Base-by-base conservation (phyloP, 2,329 filamentous ascomycete genomes). In the Aspergillus awamori region DNA sequence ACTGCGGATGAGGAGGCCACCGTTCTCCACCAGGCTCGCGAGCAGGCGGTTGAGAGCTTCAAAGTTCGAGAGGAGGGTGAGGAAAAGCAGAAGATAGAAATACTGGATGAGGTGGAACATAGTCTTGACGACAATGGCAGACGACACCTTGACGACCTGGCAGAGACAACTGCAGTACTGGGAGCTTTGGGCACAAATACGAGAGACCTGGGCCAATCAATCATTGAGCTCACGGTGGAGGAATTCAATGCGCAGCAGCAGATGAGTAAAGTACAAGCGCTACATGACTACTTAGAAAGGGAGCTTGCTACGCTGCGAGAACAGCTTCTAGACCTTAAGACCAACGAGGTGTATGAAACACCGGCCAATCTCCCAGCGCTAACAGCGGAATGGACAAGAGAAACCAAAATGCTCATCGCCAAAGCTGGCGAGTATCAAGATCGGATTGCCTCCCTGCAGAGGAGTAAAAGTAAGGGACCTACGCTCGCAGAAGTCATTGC, bases 381-480 rank as follows among this genome's bases (percentile, higher is more conserved):
- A 65, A 94, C 92, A n/a, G 82, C 88, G 4, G 89, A 95, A 54
- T 86, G 90, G 76, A 87, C 88, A 65, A 87, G 90, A 58, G 87
- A 83, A 59, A 85, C 89, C 53, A 92, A 92, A 72, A 77, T 85
- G n/a, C 80, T 91, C 39, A 79, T 83, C 13, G 78, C 86, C 2
- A 89, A 89, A 67, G 80, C 93, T 1, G 85, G 86, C 15, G 91
- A 95, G 70, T 85, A 91, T 61, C 78, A 80, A 52, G 84, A 87
- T 58, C 82, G 82, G 45, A 77, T 86, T 65, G 71, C 80, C 60
- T 73, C 80, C 7, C 66, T 80, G 11, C 72, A 76, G 54, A 73
- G 72, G 43, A 76, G 61, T 41, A 70, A 69, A 15, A 61, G 60
- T 5, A 65, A 68, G 13, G 72, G 71, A 7, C 69, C 74, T 10